Conservation (phyloP, 169 alveolate species). For the Cryptosporidium muris region DNA sequence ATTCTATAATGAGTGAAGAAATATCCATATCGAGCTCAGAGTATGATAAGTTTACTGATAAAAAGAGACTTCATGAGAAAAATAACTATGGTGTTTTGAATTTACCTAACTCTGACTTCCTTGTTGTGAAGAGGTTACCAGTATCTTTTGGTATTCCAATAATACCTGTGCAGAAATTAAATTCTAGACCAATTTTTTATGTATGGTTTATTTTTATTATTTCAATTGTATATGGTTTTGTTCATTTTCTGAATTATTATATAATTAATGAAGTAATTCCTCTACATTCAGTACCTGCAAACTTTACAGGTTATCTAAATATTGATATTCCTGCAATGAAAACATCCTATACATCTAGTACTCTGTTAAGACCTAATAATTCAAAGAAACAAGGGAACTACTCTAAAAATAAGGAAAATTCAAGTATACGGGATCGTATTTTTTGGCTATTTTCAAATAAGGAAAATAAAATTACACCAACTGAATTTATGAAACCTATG, state of each 20-base stretch:
- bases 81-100: conserved; percentile 4
- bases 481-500: conserved; percentile 1
- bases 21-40: neutral
- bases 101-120: conserved; percentile 42
- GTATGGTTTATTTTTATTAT: conserved; percentile 7
- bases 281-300: conserved; percentile 2
- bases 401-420: neutral
- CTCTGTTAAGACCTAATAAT: conserved; percentile 9
- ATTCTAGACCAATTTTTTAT: conserved; percentile 23
- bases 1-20: conserved; percentile 14
- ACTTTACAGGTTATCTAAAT: neutral
- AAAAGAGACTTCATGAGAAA: neutral
- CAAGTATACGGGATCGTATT: neutral
- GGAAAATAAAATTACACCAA: neutral
- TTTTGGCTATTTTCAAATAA: conserved; percentile 12
- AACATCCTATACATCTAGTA: too few species aligned
- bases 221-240: neutral
- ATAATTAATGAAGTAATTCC: conserved; percentile 47
- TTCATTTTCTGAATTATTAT: conserved; percentile 23
- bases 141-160: conserved; percentile 49
- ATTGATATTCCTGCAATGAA: neutral
- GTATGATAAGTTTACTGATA: neutral
- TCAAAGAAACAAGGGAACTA: neutral
- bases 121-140: conserved; percentile 21
- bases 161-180: conserved; percentile 20